Conservation (phyloP, 495 filamentous ascomycete genomes). For the Talaromyces adpressus region DNA sequence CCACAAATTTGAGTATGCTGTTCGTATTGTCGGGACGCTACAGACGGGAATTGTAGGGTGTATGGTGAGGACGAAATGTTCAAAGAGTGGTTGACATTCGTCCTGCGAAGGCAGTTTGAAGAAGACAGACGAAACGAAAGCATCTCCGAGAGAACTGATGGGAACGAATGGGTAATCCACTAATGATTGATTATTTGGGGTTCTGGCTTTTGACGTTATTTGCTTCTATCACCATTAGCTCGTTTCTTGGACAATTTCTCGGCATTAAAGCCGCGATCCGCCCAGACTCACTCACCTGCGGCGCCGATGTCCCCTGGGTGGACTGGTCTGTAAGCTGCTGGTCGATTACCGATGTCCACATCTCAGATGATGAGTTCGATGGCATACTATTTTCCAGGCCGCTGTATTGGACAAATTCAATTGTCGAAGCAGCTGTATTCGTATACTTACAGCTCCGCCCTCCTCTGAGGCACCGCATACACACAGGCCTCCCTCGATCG, state of each 20-base stretch:
- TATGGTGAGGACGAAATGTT: slow-evolving; percentile 2
- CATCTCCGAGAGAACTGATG: slow-evolving; percentile 3
- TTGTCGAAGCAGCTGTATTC: slow-evolving; percentile 1
- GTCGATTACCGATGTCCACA: not conserved
- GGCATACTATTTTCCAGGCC: not conserved
- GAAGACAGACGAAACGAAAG: not conserved
- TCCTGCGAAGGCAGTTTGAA: slow-evolving; percentile 2
- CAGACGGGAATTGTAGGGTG: not conserved
- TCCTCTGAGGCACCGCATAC: slow-evolving; percentile 1
- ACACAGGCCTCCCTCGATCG: not conserved
- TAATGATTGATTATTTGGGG: not conserved
- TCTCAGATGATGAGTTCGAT: not conserved
- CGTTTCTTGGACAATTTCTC: not conserved
- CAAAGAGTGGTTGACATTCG: not conserved
- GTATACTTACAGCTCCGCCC: slow-evolving; percentile 1
- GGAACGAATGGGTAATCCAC: slow-evolving; percentile 1
- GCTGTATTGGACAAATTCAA: slow-evolving; percentile 4
- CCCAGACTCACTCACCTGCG: not conserved
- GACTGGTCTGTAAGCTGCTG: slow-evolving; percentile 1
- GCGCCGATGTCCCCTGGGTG: not conserved
- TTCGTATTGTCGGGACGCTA: not conserved
- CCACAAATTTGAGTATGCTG: not conserved
- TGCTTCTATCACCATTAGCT: not conserved
- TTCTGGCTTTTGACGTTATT: not conserved
- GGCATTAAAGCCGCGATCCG: not conserved